Conservation (phyloP, 2,329 filamentous ascomycete species). For the Phaeosphaeria sp. region DNA sequence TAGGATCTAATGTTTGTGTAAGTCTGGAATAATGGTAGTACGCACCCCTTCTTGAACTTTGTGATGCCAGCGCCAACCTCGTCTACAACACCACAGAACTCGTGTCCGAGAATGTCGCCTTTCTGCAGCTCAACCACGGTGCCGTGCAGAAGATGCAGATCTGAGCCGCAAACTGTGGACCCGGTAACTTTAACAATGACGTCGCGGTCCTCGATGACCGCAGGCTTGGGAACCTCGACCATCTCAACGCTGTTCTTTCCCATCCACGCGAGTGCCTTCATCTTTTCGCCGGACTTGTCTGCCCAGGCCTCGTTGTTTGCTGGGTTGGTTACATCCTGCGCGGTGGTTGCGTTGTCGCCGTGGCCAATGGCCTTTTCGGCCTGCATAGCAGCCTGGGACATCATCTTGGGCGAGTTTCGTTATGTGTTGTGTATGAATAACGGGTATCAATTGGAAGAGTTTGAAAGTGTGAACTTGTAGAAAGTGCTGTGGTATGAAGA, state of each 20-base stretch:
- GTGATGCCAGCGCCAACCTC: slow-evolving; percentile 53
- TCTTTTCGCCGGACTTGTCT: slow-evolving; percentile 63
- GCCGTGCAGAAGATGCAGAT: slow-evolving; percentile 64
- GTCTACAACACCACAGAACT: slow-evolving; percentile 61
- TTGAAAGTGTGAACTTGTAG: not conserved
- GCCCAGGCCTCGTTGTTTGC: slow-evolving; percentile 44
- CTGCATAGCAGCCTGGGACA: slow-evolving; percentile 65
- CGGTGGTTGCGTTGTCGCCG: slow-evolving; percentile 66
- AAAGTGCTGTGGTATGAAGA: slow-evolving; percentile 2
- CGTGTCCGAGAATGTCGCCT: slow-evolving; percentile 60
- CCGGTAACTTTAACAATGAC: slow-evolving; percentile 82
- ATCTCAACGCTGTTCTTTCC: slow-evolving; percentile 81
- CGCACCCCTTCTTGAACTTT: slow-evolving; percentile 51
- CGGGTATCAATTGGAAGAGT: not conserved
- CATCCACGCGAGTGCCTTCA: slow-evolving; percentile 84
- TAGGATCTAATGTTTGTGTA: slow-evolving; percentile 12
- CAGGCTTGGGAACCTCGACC: slow-evolving; percentile 72
- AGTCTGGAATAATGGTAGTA: not conserved
- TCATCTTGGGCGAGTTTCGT: slow-evolving; percentile 31
- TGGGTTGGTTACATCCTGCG: slow-evolving; percentile 75
- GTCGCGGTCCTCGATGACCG: slow-evolving; percentile 74
- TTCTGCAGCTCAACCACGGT: slow-evolving; percentile 58
- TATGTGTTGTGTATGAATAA: slow-evolving; percentile 2
- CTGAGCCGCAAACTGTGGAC: slow-evolving; percentile 67
- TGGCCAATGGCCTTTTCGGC: slow-evolving; percentile 74